phyloP scores from a whole-genome alignment of 192 early-diverging fungal genomes.

The Coemansia sp. region DNA sequence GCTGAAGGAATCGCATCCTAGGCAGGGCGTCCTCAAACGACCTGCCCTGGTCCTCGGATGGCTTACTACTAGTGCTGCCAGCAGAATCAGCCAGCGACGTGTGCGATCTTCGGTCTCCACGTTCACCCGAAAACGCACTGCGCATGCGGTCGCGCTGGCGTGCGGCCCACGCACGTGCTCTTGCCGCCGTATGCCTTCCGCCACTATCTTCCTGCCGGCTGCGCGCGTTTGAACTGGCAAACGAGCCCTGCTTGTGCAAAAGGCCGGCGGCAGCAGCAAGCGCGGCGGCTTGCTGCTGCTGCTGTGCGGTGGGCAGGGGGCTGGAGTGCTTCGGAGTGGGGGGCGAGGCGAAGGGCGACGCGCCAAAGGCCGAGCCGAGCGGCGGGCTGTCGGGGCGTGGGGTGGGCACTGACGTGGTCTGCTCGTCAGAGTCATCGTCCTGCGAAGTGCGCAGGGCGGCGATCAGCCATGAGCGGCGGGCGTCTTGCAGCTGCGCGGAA shows the following conservation, averaged over 20 bases:
- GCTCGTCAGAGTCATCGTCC: background rate
- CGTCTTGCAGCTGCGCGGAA: background rate
- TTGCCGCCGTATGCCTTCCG: constrained; percentile 42
- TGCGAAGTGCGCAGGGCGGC: constrained; percentile 2
- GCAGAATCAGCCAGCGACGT: constrained; percentile 6
- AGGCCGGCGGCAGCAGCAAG: background rate
- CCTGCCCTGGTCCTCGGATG: constrained; percentile 7
- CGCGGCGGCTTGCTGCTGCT: background rate
- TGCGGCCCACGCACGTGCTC: constrained; percentile 46
- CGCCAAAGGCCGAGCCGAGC: background rate
- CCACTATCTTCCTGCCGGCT: constrained; percentile 20
- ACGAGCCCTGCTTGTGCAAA: constrained; percentile 25
- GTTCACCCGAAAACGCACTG: constrained; percentile 24
- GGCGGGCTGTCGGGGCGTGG: background rate
- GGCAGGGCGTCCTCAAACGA: constrained; percentile 24
- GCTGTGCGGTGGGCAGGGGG: background rate
- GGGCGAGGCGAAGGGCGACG: background rate
- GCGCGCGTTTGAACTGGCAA: background rate
- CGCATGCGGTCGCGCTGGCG: constrained; percentile 38
- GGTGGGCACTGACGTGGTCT: background rate
- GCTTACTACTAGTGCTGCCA: constrained; percentile 7
- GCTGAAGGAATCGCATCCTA: constrained; percentile 29
- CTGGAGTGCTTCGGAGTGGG: background rate
- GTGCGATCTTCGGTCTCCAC: constrained; percentile 13
- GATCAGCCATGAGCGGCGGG: constrained; percentile 10